Conservation (phyloP, 2,329 filamentous ascomycete species). For the Botrytis tulipae region DNA sequence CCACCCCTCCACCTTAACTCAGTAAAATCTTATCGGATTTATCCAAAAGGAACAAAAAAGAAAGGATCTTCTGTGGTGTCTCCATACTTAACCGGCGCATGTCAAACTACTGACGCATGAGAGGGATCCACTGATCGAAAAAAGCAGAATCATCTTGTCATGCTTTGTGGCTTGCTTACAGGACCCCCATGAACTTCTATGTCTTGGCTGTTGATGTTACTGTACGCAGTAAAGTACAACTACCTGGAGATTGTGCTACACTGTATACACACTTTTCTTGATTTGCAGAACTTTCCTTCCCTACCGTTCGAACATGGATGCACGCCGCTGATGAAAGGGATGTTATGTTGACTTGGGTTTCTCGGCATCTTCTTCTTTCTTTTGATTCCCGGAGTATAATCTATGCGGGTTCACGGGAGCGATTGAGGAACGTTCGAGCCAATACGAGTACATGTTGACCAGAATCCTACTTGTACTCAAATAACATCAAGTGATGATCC, state of each 20-base stretch:
- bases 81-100: conserved; percentile 18
- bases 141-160: not conserved
- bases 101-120: conserved; percentile 10
- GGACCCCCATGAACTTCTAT: not conserved
- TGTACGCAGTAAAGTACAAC: not conserved
- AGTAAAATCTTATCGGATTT: not conserved
- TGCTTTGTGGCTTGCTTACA: conserved; percentile 17
- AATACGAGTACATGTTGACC: not conserved
- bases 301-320: not conserved
- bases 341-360: not conserved
- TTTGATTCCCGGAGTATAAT: not conserved
- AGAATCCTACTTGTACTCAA: conserved; percentile 8
- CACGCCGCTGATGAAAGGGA: conserved; percentile 1
- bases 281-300: not conserved
- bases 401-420: not conserved
- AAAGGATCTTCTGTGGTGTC: not conserved
- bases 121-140: conserved; percentile 14
- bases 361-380: conserved; percentile 5
- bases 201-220: not conserved
- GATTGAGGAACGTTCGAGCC: not conserved
- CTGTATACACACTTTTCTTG: not conserved
- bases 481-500: conserved; percentile 12
- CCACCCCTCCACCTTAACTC: not conserved
- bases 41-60: not conserved
- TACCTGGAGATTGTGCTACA: not conserved